Base-by-base conservation (phyloP, 2,329 filamentous ascomycete genomes). In the Aspergillus sojae region DNA sequence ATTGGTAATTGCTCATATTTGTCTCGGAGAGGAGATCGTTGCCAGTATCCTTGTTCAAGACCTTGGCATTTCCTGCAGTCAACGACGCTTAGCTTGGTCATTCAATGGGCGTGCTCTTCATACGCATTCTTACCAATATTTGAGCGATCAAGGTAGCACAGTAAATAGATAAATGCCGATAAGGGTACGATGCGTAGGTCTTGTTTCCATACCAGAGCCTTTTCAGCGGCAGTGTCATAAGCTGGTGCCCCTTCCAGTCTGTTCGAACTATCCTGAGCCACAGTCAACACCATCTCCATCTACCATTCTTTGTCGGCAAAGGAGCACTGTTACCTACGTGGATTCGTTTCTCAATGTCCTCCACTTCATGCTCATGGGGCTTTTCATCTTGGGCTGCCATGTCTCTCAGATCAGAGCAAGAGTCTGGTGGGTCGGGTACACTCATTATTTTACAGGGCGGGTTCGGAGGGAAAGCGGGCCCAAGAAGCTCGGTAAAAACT, bases 91-190 rank as follows among this genome's bases (percentile, higher is more conserved):
- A 43, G n/a, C 2, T 4, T 21, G 3, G 7, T 43, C 1, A 4
- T 43, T n/a, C 41, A 11, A 10, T 1, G 19, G 41, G 14, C 3
- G n/a, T n/a, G n/a, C n/a, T n/a, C n/a, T n/a, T 43, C 6, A 43
- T 43, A 0, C 9, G 41, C n/a, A 36, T 5, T 16, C 7, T 43
- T 5, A 28, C 57, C 57, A 45, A 58, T 58, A 21, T 58, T 58
- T 6, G 57, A 58, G 14, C 57, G 43, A 16, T 58, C 57, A 9
- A 58, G 57, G 57, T 58, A 52, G 28, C 34, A 34, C 4, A 58
- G 26, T 23, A 58, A 39, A 26, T 58, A 58, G n/a, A 58, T 52
- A 10, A 58, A 58, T 52, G 57, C 57, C 5, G 28, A 58, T 14
- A 58, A 39, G 21, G 57, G 57, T 4, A 58, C 41, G 19, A 58